A percentile compares a stretch with the other conserved stretches of the same genome.
Evolutionary conservation across 2,329 filamentous ascomycete genomes (phyloP).

Genomic region (Talaromyces sp.): DNA sequence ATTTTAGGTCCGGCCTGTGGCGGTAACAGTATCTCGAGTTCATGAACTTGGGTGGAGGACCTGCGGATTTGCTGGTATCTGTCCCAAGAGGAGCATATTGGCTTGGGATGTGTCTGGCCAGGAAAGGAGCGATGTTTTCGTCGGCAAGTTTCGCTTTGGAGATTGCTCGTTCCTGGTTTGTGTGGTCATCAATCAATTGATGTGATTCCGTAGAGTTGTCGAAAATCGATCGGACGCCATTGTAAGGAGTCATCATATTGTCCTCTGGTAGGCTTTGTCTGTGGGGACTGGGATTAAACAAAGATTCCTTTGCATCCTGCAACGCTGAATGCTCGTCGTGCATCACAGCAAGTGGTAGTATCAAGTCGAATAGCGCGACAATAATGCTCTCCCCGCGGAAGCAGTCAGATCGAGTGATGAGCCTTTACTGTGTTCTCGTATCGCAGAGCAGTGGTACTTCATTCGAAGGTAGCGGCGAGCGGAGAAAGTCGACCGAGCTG

Average conservation of each 20-base stretch:
- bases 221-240: conserved; percentile 16
- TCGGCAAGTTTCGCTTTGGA: conserved; percentile 59
- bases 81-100: conserved; percentile 75
- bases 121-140: conserved; percentile 79
- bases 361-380: not conserved
- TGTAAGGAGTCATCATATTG: conserved; percentile 15
- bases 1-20: conserved; percentile 90
- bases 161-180: conserved; percentile 1
- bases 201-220: conserved; percentile 9
- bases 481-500: not conserved
- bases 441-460: not conserved
- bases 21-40: conserved; percentile 96
- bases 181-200: conserved; percentile 4
- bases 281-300: conserved; percentile 6
- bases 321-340: not conserved
- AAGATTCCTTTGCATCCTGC: conserved; percentile 6
- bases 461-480: not conserved
- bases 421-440: not conserved
- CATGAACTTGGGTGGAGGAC: conserved; percentile 45
- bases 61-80: conserved; percentile 23
- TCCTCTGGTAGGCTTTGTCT: conserved; percentile 16
- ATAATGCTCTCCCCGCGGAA: not conserved
- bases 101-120: conserved; percentile 83
- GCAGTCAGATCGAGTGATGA: not conserved
- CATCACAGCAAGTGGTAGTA: conserved; percentile 1